Base-by-base conservation (phyloP, 148 eudicot genomes). In the Persicaria maculosa region DNA sequence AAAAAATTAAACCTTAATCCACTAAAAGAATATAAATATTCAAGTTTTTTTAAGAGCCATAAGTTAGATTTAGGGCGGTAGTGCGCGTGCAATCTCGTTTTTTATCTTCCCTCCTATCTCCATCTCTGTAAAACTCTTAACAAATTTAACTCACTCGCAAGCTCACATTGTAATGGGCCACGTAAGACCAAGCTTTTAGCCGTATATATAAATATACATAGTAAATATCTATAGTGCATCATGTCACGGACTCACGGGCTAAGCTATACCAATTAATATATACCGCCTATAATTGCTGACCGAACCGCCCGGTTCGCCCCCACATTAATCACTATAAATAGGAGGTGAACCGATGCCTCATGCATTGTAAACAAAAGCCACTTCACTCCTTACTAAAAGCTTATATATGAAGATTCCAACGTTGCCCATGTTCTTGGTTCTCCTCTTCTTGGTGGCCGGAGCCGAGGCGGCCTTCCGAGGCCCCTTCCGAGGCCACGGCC, bases 191-290 rank as follows among this genome's bases (percentile, higher is more conserved):
- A 9, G 15, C 15, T 9, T 25, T 59, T 59, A 20, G 67, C 40
- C 25, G 67, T 59, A 59, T 3, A 59, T 59, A 59, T 65, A 65
- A 65, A 36, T 65, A 36, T 20, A 58, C 7, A 20, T 19, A 19
- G 11, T 58, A 17, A 8, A 58, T 65, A n/a, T 11, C 36, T 6
- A 47, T 71, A 71, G 53, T 71, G 73, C 36, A 19, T 71, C 36
- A 19, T 71, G 36, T 71, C 73, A 71, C 73, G 73, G 73, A 36
- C 73, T 71, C 73, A 71, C 73, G 73, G 73, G 54, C 73, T 52
- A 67, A 67, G 16, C 46, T 31, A 31, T 31, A 31, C 40, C 40
- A 31, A 31, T 31, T 31, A 31, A 31, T 2, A 22, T 22, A 22
- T 22, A 31, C 40, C 40, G 40, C 40, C 40, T 31, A 31, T 31